A percentile compares a stretch with the other conserved stretches of the same genome.
Evolutionary conservation across 1,284 basidiomycete genomes (phyloP).

Genomic region (Boletus putidus): DNA sequence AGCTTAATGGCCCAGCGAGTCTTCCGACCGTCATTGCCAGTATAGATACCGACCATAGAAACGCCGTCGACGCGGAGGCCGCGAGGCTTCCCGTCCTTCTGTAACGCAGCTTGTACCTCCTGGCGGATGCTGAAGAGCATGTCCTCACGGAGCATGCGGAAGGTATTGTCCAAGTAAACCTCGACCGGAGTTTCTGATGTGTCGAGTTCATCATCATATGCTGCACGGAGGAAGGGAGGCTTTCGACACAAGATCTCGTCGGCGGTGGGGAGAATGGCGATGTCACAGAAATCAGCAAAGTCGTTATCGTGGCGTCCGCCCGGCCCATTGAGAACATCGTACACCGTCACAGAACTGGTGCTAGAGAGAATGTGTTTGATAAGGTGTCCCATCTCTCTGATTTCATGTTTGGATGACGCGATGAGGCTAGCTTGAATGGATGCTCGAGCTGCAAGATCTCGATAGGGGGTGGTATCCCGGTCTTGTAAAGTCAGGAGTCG

Average conservation of each 20-base stretch:
- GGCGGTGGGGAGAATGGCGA: conserved; percentile 59
- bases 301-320: conserved; percentile 71
- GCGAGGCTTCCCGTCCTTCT: conserved; percentile 45
- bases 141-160: conserved; percentile 63
- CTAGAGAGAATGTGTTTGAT: conserved; percentile 45
- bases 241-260: conserved; percentile 53
- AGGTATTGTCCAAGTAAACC: conserved; percentile 61
- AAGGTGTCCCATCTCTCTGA: conserved; percentile 42
- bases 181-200: conserved; percentile 40
- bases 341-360: conserved; percentile 4
- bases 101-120: conserved; percentile 47
- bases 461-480: conserved; percentile 15
- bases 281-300: conserved; percentile 52
- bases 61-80: conserved; percentile 46
- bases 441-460: conserved; percentile 26
- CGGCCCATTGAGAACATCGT: conserved; percentile 35
- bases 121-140: conserved; percentile 64
- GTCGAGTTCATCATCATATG: conserved; percentile 43
- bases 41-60: conserved; percentile 41
- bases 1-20: conserved; percentile 52
- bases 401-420: conserved; percentile 38
- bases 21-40: conserved; percentile 36
- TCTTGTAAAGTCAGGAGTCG: conserved; percentile 42
- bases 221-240: conserved; percentile 23
- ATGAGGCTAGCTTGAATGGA: conserved; percentile 17